Conservation (phyloP, 352 stramenopile genomes). For the Albugo laibachii region DNA sequence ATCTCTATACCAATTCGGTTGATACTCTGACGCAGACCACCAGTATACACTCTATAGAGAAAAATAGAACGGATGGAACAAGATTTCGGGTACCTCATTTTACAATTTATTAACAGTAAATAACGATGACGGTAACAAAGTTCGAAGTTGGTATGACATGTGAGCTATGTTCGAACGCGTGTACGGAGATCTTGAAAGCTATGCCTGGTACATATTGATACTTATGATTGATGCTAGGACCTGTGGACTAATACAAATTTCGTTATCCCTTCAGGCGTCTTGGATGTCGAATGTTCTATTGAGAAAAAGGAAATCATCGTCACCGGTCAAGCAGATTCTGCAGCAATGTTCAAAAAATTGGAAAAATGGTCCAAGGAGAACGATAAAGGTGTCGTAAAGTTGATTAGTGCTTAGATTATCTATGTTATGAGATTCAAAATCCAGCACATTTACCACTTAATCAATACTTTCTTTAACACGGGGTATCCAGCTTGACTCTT, state of each 20-base stretch:
- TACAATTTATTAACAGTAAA: too few relatives aligned
- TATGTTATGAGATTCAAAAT: too few relatives aligned
- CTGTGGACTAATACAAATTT: neutral
- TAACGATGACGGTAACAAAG: conserved; percentile 8
- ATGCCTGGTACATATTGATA: conserved; percentile 32
- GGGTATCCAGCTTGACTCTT: too few relatives aligned
- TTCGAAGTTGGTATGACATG: conserved; percentile 84
- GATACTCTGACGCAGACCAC: too few relatives aligned
- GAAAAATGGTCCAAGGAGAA: conserved; percentile 79
- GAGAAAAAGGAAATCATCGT: conserved; percentile 76
- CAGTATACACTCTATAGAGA: too few relatives aligned
- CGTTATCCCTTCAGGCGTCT: conserved; percentile 25
- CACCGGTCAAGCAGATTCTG: conserved; percentile 46
- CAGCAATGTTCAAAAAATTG: conserved; percentile 67
- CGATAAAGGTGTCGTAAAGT: conserved; percentile 52
- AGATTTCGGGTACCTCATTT: too few relatives aligned
- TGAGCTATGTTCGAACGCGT: conserved; percentile 75
- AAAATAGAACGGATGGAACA: too few relatives aligned
- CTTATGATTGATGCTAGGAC: too few relatives aligned
- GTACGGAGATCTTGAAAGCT: conserved; percentile 79
- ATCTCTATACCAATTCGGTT: too few relatives aligned
- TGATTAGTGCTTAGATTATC: too few relatives aligned
- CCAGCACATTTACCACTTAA: too few relatives aligned
- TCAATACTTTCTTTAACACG: too few relatives aligned
- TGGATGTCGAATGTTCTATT: conserved; percentile 65